Percentiles rank a stretch among this genome's conserved stretches.
Conservation (phyloP, 768 basidiomycete genomes). For the Mycena polygramma region DNA sequence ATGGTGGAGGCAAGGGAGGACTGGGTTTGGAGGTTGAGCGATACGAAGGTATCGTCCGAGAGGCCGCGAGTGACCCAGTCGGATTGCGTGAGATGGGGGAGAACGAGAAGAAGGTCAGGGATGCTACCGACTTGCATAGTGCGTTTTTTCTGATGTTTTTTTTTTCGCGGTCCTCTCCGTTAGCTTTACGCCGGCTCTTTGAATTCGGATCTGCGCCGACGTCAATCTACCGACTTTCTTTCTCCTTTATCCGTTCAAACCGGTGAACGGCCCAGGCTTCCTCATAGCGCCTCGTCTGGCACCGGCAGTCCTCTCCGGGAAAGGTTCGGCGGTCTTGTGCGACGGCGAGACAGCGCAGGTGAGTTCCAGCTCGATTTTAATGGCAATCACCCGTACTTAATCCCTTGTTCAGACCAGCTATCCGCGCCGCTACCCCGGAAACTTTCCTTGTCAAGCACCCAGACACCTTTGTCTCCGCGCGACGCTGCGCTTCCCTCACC, state of each 20-base stretch:
- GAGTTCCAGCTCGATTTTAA: constrained; percentile 36
- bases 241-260: constrained; percentile 68
- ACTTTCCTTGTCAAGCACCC: constrained; percentile 74
- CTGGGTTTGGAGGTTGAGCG: constrained; percentile 89
- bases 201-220: constrained; percentile 90
- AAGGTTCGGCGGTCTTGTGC: constrained; percentile 68
- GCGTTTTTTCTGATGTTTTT: constrained; percentile 37
- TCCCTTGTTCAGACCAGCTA: constrained; percentile 65
- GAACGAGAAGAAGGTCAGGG: constrained; percentile 87
- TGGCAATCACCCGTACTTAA: constrained; percentile 31
- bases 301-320: constrained; percentile 73
- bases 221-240: constrained; percentile 82
- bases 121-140: constrained; percentile 27
- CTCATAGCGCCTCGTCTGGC: constrained; percentile 61
- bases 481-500: constrained; percentile 74
- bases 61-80: constrained; percentile 78
- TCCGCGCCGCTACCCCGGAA: constrained; percentile 71
- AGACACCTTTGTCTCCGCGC: constrained; percentile 70
- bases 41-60: constrained; percentile 91
- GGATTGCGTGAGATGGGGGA: constrained; percentile 85
- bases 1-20: constrained; percentile 78
- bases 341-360: constrained; percentile 83
- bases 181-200: constrained; percentile 87
- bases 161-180: constrained; percentile 39
- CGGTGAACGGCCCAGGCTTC: constrained; percentile 70